Conservation (phyloP, 768 basidiomycete species). For the Epithele typhae region DNA sequence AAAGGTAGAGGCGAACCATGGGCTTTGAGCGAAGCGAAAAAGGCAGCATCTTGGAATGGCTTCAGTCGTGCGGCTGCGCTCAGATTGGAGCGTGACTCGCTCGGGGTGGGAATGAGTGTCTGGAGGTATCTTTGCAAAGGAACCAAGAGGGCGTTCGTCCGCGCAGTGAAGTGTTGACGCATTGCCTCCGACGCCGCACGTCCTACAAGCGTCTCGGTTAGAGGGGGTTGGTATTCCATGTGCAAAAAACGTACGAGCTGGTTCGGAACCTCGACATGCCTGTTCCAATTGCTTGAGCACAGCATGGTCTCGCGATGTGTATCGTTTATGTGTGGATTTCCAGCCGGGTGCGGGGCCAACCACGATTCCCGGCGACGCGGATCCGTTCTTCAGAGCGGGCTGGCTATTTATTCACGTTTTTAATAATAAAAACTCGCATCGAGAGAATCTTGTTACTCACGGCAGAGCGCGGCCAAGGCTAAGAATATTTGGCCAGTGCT, state of each 20-base stretch:
- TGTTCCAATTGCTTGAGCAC: conserved; percentile 71
- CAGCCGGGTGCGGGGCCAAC: conserved; percentile 61
- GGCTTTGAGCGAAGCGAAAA: conserved; percentile 67
- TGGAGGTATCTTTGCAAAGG: conserved; percentile 92
- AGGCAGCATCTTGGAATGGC: conserved; percentile 64
- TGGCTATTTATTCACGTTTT: too few relatives aligned
- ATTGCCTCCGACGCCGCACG: conserved; percentile 60
- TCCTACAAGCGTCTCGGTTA: conserved; percentile 32
- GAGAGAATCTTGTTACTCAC: too few relatives aligned
- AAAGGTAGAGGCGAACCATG: conserved; percentile 74
- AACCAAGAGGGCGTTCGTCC: conserved; percentile 82
- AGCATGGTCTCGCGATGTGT: conserved; percentile 78
- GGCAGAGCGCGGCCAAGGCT: conserved; percentile 52
- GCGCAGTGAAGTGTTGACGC: conserved; percentile 77
- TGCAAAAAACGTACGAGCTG: conserved; percentile 41
- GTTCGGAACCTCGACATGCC: conserved; percentile 45
- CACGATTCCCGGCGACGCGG: conserved; percentile 18
- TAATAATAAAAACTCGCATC: too few relatives aligned
- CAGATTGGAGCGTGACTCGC: conserved; percentile 32
- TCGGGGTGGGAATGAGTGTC: conserved; percentile 73
- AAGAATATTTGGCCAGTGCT: conserved; percentile 83
- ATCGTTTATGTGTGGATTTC: conserved; percentile 77
- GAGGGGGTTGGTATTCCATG: too few relatives aligned
- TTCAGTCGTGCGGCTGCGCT: conserved; percentile 38
- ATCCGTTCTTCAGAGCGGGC: not conserved